Evolutionary conservation across 768 basidiomycete species (phyloP), one percentile per base, ranked within the genome.

Genomic region (Chalciporus chontae): DNA sequence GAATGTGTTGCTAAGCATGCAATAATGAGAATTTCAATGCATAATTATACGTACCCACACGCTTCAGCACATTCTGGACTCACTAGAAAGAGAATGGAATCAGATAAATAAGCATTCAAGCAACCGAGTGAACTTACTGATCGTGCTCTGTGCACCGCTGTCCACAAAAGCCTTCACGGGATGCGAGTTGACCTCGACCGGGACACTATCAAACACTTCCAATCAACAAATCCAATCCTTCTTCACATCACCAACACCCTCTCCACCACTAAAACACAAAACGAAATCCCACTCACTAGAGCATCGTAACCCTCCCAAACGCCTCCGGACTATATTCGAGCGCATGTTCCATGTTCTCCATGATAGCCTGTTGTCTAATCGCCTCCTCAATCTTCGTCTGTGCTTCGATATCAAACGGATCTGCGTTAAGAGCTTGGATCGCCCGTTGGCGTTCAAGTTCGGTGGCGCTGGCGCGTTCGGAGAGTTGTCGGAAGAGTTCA

Each of bases 101-200:
- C 8, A 49, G 47, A 21, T 45, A 36, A 51, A 44, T 37, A 13
- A 49, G 47, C 55, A 42, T 26, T 26, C 8, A 8, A 39, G 8
- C 3, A 2, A 4, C 39, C 3, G 8, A 31, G 21, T 31, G 26
- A 11, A 72, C 86, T 60, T 60, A 94, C 94, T 97, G 72, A 97
- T 97, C 2, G 95, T 99, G 54, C 83, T 83, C 62, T 99, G 96
- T 10, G 96, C 96, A 37, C 95, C 96, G 56, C 93, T 96, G 66
- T 99, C 96, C 38, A 99, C 96, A 59, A 99, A 99, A 0, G 96
- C 96, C 68, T 92, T 94, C 32, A 98, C 83, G 4, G 87, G 87
- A 52, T 78, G 76, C 1, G 87, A 86, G 62, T 99, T 99, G 2
- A 99, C 92, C 62, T 97, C 96, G 0, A 94, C 84, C 21, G 85